Percentiles rank a stretch among this genome's conserved stretches.
Evolutionary conservation across 441 rosid genomes (phyloP).

Genomic region (Gossypium lobatum): DNA sequence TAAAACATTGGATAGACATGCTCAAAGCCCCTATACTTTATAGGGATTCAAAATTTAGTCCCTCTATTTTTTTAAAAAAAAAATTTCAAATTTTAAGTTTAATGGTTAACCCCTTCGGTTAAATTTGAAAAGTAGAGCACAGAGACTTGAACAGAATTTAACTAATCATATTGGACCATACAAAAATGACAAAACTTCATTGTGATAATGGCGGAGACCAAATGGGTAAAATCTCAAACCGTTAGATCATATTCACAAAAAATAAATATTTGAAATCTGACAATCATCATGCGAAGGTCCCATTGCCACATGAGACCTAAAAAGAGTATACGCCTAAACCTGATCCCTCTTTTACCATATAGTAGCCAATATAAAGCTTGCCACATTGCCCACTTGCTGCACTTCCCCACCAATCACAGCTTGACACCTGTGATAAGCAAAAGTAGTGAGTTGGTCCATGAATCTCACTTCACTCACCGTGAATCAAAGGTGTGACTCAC

Average conservation of each 20-base stretch:
- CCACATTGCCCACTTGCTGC: slow-evolving; percentile 10
- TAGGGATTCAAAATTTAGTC: too few relatives aligned
- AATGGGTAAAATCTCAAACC: not conserved
- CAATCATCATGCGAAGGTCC: not conserved
- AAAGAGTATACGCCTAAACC: not conserved
- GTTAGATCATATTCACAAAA: not conserved
- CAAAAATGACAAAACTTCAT: not conserved
- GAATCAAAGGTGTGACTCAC: too few relatives aligned
- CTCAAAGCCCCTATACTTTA: too few relatives aligned
- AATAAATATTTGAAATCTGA: not conserved
- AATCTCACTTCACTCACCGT: too few relatives aligned
- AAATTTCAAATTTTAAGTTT: too few relatives aligned
- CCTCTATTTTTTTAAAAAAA: too few relatives aligned
- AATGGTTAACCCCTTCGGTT: too few relatives aligned
- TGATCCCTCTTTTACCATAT: not conserved
- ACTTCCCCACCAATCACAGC: slow-evolving; percentile 12
- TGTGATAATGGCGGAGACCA: not conserved
- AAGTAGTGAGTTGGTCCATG: too few relatives aligned
- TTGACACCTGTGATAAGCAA: not conserved
- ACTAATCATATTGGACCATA: not conserved
- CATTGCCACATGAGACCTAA: not conserved
- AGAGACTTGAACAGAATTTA: too few relatives aligned
- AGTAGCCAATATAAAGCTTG: not conserved
- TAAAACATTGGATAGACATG: not conserved
- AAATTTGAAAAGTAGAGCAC: too few relatives aligned